phyloP scores from a whole-genome alignment of 306 rosid species.

The Quercus rubra region DNA sequence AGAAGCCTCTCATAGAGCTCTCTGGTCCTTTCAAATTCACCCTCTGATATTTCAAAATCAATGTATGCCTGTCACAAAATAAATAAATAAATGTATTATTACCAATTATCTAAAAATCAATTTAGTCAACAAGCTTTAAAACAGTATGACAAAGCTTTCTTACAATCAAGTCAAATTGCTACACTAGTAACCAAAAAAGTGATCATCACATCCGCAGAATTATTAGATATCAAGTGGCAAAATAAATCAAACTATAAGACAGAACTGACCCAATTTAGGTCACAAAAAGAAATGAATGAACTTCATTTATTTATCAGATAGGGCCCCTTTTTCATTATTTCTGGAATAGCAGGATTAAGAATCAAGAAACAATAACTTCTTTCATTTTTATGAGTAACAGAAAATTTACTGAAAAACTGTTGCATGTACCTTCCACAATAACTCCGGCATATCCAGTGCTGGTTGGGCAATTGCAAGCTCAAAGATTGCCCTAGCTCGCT shows the following conservation, averaged over 20 bases:
- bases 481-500: conserved; percentile 80
- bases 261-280: too few species aligned
- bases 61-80: conserved; percentile 64
- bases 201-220: neutral
- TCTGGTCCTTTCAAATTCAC: conserved; percentile 80
- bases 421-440: conserved; percentile 79
- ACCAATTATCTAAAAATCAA: neutral
- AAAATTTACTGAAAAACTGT: neutral
- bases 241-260: neutral
- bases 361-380: neutral
- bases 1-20: conserved; percentile 79
- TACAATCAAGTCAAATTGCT: neutral
- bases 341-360: neutral
- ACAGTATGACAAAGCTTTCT: too few species aligned
- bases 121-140: too few species aligned
- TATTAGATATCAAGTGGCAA: neutral
- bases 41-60: conserved; percentile 82
- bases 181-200: neutral
- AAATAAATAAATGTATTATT: conserved; percentile 13
- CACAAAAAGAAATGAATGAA: too few species aligned
- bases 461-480: conserved; percentile 94
- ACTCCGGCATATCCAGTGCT: conserved; percentile 96
- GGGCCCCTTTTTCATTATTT: neutral
- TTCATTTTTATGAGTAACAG: neutral
- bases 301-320: neutral